Conservation (phyloP, 345 rosid species). For the Viola odorata region DNA sequence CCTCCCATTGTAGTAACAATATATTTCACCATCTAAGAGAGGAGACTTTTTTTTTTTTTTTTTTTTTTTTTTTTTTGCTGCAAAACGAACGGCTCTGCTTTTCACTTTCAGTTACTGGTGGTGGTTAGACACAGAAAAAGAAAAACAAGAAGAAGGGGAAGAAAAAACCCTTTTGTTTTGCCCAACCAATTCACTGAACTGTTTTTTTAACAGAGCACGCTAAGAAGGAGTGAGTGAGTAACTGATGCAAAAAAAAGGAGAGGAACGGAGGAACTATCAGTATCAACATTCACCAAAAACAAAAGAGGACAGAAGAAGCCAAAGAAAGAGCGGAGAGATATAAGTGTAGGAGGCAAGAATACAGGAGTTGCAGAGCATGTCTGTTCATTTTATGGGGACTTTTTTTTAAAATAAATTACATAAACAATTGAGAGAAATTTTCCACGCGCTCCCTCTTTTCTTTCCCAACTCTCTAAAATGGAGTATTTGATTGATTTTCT, state of each 20-base stretch:
- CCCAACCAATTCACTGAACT: neutral
- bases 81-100: neutral
- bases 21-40: no score
- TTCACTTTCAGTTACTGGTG: neutral
- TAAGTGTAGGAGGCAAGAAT: slow-evolving; percentile 35
- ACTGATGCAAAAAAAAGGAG: slow-evolving; percentile 9
- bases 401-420: neutral
- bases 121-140: neutral
- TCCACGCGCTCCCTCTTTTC: neutral
- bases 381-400: slow-evolving; percentile 22
- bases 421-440: slow-evolving; percentile 1
- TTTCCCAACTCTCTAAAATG: neutral
- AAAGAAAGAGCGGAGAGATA: slow-evolving; percentile 11
- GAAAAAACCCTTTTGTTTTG: neutral
- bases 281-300: slow-evolving; percentile 5
- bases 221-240: neutral
- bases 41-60: no score
- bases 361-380: slow-evolving; percentile 53
- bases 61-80: neutral
- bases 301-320: slow-evolving; percentile 20
- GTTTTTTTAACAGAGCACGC: slow-evolving; percentile 18
- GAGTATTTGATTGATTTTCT: no score
- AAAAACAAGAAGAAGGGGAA: neutral
- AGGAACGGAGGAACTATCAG: neutral
- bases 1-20: no score